Evolutionary conservation across 2,329 filamentous ascomycete genomes (phyloP), one percentile per base, ranked within the genome.

Genomic region (Colletotrichum coccodes): DNA sequence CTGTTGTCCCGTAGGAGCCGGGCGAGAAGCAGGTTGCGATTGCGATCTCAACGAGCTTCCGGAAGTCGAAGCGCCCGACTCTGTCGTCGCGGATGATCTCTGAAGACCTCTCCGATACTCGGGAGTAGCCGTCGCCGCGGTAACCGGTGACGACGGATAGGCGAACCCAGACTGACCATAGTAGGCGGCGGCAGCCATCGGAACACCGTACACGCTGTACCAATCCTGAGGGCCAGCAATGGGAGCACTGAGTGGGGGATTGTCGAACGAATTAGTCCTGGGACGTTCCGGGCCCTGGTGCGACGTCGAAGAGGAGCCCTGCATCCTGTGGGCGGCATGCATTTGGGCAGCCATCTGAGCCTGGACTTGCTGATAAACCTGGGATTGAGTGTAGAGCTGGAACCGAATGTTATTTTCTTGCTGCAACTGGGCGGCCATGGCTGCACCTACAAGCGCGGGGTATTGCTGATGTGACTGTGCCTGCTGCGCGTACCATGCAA

Each of bases 251-350:
- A 90, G 76, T 6, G 89, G 89, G 21, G 87, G 83, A 62, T 86
- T 89, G 73, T 91, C 89, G 73, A 91, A 88, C 14, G 89, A 91
- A 74, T 87, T 89, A 7, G 88, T 90, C 70, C 89, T 85, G 42
- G 88, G 86, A 71, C 89, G 80, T 73, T 88, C 83, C 60, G 83
- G 75, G 60, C 79, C 81, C 36, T 68, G 70, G 38, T 71, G 70
- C 34, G 66, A 30, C 8, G 56, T 42, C n/a, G 61, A 60, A 16
- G 67, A 66, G 18, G 66, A 47, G 11, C 52, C 46, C 34, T 71
- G 64, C 64, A 71, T 71, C 30, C 70, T 60, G 36, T 71, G 70
- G 14, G 63, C 65, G 21, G 68, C 70, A 30, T 71, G 70, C 34
- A 71, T 59, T 34, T 71, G 70, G 4, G 68, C 70, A 4, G 68